Percentiles rank a stretch among this genome's conserved stretches.
Evolutionary conservation across 2,329 filamentous ascomycete species (phyloP).

Genomic region (Penicillium oxalicum): DNA sequence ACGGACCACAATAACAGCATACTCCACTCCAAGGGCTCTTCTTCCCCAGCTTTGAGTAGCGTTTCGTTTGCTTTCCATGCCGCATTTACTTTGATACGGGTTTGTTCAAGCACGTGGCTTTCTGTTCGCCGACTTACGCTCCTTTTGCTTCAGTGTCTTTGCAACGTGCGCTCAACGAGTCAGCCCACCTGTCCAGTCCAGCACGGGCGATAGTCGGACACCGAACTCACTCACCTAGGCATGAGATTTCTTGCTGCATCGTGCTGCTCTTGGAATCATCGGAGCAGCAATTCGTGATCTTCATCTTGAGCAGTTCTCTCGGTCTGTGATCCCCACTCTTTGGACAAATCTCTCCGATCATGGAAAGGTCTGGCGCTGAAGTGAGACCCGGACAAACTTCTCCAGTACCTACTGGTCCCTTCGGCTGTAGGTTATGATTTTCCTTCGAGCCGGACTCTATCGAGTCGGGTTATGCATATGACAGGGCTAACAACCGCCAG

Average conservation of each 20-base stretch:
- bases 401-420: constrained; percentile 52
- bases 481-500: constrained; percentile 13
- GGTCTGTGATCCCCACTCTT: not conserved
- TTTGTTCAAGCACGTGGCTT: not conserved
- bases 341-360: constrained; percentile 13
- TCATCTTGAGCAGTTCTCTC: not conserved
- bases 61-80: constrained; percentile 1
- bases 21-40: constrained; percentile 7
- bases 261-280: constrained; percentile 18
- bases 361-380: constrained; percentile 31
- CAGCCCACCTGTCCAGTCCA: not conserved
- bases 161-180: not conserved
- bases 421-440: constrained; percentile 56
- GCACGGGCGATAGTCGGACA: constrained; percentile 1
- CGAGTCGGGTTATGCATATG: not conserved
- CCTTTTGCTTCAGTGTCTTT: not conserved
- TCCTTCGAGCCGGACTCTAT: not conserved
- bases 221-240: constrained; percentile 18
- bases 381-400: constrained; percentile 41
- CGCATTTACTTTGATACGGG: not conserved
- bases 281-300: constrained; percentile 18
- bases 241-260: constrained; percentile 22
- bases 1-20: constrained; percentile 1
- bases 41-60: constrained; percentile 18
- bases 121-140: not conserved